Base-by-base conservation (phyloP, 192 early-diverging fungal genomes). In the Gaertneriomyces sp. region DNA sequence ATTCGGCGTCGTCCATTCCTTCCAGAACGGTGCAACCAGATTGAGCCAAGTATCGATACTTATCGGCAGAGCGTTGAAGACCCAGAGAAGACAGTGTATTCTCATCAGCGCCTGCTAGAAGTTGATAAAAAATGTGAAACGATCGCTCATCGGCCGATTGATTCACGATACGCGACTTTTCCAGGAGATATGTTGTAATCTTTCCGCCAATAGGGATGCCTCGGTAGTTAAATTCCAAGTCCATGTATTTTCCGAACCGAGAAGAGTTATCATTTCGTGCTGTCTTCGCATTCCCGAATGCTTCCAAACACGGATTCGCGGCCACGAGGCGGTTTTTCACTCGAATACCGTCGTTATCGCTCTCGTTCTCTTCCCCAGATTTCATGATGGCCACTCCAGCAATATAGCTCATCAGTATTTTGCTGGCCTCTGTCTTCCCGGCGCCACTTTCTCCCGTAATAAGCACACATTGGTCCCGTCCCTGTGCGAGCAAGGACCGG, bases 101-200 rank as follows among this genome's bases (percentile, higher is more conserved):
- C 44, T 84, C 84, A 40, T 78, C 61, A 7, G 89, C 81, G 1
- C 93, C 95, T n/a, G 90, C 83, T 5, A 94, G 81, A 33, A 98
- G 75, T 61, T 94, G 88, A 76, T 98, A 93, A 68, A 98, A 92
- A 16, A 94, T 86, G 69, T 96, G 93, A 74, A 91, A 98, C 68
- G 88, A 90, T 49, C 91, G 82, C 69, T 94, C 92, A 11, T 44
- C 19, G 8, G 71, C 45, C 16, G 67, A 63, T 52, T 73, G 60
- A 16, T 40, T 16, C 11, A 74, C 73, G 14, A 74, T 72, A 8
- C 73, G 53, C 20, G 71, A 75, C 61, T 80, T 76, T 54, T 57
- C 73, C 19, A 68, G 64, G 12, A 66, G 73, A 58, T 58, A 45
- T 72, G 58, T 53, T 0, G 68, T 56, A 54, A 66, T 77, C 52